Conservation (phyloP, 305 asterid genomes). For the Andrographis paniculata region DNA sequence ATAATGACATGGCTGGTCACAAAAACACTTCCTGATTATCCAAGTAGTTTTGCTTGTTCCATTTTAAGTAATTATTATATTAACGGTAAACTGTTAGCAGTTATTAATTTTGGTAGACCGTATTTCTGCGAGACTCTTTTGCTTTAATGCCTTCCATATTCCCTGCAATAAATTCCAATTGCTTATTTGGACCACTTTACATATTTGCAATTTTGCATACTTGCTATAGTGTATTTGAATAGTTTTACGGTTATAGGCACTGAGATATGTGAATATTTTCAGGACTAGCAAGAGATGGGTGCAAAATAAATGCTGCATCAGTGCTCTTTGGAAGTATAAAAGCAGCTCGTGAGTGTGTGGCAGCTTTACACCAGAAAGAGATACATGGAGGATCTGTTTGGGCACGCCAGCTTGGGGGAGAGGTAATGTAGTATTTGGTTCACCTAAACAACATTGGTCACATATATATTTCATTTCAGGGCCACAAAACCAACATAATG, state of each 20-base stretch:
- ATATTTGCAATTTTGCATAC: too few relatives aligned
- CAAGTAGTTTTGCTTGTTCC: too few relatives aligned
- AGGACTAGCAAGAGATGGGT: conserved; percentile 90
- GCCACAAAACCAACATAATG: background rate
- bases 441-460: background rate
- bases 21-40: too few relatives aligned
- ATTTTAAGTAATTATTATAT: too few relatives aligned
- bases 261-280: conserved; percentile 19
- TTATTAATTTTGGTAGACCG: background rate
- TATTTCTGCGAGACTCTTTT: background rate
- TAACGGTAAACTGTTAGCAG: too few relatives aligned
- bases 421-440: conserved; percentile 35
- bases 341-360: conserved; percentile 88
- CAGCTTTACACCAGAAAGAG: conserved; percentile 72
- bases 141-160: background rate
- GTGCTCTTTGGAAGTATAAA: conserved; percentile 72
- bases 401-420: conserved; percentile 99
- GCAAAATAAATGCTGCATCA: conserved; percentile 64
- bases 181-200: background rate
- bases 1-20: too few relatives aligned
- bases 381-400: conserved; percentile 65
- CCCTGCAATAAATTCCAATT: background rate
- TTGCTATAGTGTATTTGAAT: background rate
- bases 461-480: background rate
- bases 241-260: background rate